Conservation (phyloP, 257 asterid genomes). For the Haberlea rhodopensis region DNA sequence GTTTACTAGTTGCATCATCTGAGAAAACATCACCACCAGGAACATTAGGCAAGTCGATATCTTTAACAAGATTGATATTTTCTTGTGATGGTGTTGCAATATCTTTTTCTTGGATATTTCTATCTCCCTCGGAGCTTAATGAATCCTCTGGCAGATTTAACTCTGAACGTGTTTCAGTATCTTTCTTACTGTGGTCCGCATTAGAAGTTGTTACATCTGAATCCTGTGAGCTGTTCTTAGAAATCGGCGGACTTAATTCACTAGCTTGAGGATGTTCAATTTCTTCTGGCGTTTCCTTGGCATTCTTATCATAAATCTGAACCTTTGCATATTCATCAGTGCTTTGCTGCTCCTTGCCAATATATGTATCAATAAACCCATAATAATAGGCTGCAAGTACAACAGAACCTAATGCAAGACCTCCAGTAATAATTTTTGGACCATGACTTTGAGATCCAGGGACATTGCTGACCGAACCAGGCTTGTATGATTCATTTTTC, state of each 20-base stretch:
- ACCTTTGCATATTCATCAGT: slow-evolving; percentile 35
- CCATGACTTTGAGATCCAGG: slow-evolving; percentile 47
- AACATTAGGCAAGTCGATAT: slow-evolving; percentile 35
- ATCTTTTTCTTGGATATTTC: slow-evolving; percentile 39
- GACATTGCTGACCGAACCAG: slow-evolving; percentile 39
- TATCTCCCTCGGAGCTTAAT: slow-evolving; percentile 38
- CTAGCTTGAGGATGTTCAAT: slow-evolving; percentile 32
- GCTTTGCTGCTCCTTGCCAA: slow-evolving; percentile 47
- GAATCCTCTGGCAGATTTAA: slow-evolving; percentile 38
- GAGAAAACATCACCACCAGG: slow-evolving; percentile 36
- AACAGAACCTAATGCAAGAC: slow-evolving; percentile 66
- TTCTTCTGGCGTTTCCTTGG: slow-evolving; percentile 32
- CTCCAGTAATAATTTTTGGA: slow-evolving; percentile 61
- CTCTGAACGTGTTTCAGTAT: slow-evolving; percentile 38
- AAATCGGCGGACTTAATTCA: slow-evolving; percentile 28
- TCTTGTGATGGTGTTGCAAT: slow-evolving; percentile 31
- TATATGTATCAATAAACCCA: slow-evolving; percentile 58
- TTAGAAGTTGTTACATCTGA: slow-evolving; percentile 33
- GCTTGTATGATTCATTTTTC: slow-evolving; percentile 43
- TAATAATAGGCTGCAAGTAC: slow-evolving; percentile 63
- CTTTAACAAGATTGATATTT: slow-evolving; percentile 35
- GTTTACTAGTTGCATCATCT: slow-evolving; percentile 43
- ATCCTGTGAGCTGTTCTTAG: slow-evolving; percentile 32
- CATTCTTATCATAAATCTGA: slow-evolving; percentile 24
- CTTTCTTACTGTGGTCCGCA: slow-evolving; percentile 41